These are phyloP conservation scores for Puccinellia tenuiflora DNA, from an alignment of 176 grass and related monocot genomes.

Conservation along the genomic window DNA sequence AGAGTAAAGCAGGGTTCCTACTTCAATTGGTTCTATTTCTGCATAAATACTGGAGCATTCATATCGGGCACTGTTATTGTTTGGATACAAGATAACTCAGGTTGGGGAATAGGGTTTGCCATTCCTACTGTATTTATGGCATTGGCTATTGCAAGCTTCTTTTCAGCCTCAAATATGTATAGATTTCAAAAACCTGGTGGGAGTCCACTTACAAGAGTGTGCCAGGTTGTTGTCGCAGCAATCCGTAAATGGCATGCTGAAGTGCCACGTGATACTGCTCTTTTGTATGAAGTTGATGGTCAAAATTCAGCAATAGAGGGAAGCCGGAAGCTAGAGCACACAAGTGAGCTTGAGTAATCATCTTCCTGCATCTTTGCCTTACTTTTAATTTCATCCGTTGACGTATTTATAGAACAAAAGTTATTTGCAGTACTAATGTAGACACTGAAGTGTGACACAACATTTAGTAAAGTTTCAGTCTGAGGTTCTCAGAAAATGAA, in stretches of 20 bases:
- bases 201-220: constrained; percentile 73
- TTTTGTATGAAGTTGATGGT: constrained; percentile 68
- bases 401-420: background rate
- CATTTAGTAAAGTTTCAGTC: background rate
- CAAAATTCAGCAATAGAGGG: constrained; percentile 72
- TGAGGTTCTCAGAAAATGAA: background rate
- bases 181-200: constrained; percentile 91
- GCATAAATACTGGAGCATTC: constrained; percentile 68
- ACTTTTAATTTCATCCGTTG: background rate
- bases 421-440: background rate
- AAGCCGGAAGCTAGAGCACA: constrained; percentile 80
- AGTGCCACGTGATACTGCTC: constrained; percentile 50
- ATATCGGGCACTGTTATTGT: constrained; percentile 71
- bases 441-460: background rate
- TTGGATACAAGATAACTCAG: constrained; percentile 78
- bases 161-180: constrained; percentile 62
- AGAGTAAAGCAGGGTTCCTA: constrained; percentile 72
- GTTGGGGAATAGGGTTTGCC: constrained; percentile 87
- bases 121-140: constrained; percentile 84
- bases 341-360: constrained; percentile 61
- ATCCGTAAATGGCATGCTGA: constrained; percentile 49
- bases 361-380: background rate
- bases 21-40: constrained; percentile 98
- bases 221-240: constrained; percentile 69
- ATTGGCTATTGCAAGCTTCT: constrained; percentile 67